phyloP scores from a whole-genome alignment of 805 yeast genomes.

The Nakazawaea populi region DNA sequence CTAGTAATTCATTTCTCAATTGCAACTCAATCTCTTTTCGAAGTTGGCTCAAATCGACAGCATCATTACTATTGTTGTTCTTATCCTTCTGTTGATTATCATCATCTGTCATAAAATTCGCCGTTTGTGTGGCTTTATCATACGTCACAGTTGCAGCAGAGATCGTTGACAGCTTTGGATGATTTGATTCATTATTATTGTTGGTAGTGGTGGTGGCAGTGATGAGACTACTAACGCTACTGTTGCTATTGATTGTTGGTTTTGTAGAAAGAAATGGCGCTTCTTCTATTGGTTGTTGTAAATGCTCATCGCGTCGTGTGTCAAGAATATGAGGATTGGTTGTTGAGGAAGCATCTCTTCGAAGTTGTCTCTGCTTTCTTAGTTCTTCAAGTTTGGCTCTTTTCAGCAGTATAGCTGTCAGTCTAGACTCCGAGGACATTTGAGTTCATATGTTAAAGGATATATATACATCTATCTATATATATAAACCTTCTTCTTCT shows the following conservation, averaged over 20 bases:
- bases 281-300: too few relatives aligned
- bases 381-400: constrained; percentile 12
- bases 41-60: background rate
- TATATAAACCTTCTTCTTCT: too few relatives aligned
- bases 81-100: background rate
- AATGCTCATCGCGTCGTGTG: too few relatives aligned
- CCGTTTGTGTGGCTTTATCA: constrained; percentile 8
- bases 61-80: background rate
- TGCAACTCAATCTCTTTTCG: background rate
- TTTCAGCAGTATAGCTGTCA: constrained; percentile 4
- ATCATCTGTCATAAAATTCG: background rate
- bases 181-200: background rate
- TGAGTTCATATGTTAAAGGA: too few relatives aligned
- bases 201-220: background rate
- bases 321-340: background rate
- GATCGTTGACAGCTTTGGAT: background rate
- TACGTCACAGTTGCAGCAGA: background rate
- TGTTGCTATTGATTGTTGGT: background rate
- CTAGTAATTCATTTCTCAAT: background rate
- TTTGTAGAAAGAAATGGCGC: too few relatives aligned
- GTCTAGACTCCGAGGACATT: background rate
- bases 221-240: background rate
- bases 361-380: constrained; percentile 2
- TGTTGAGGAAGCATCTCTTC: background rate
- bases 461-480: too few relatives aligned